Evolutionary conservation across 345 rosid genomes (phyloP).

Genomic region (Bretschneidera sinensis): DNA sequence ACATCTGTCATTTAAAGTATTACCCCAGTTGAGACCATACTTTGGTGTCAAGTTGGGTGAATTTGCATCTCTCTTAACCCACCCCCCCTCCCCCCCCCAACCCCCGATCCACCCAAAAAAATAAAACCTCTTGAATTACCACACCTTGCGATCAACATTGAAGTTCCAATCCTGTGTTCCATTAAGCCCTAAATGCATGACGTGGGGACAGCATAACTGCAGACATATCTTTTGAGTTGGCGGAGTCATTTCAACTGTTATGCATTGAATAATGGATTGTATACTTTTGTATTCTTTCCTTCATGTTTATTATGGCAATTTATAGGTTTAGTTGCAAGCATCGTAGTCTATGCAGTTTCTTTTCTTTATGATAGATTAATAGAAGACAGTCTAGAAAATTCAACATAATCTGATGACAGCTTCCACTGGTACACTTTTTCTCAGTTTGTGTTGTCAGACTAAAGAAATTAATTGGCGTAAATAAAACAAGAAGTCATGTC

Average conservation of each 20-base stretch:
- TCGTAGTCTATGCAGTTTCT: background rate
- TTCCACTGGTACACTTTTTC: background rate
- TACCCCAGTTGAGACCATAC: too few relatives aligned
- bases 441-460: background rate
- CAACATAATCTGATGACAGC: background rate
- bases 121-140: background rate
- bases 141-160: background rate
- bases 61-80: conserved; percentile 1
- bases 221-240: too few relatives aligned
- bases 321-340: too few relatives aligned
- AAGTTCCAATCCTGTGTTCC: background rate
- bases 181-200: background rate
- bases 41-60: conserved; percentile 3
- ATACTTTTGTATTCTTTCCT: too few relatives aligned
- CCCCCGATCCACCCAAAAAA: too few relatives aligned
- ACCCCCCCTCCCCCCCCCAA: too few relatives aligned
- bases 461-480: too few relatives aligned
- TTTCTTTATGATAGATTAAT: too few relatives aligned
- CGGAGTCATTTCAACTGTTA: background rate
- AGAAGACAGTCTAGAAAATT: background rate
- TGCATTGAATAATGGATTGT: background rate
- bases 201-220: too few relatives aligned
- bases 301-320: too few relatives aligned
- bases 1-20: background rate
- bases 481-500: too few relatives aligned